phyloP scores from a whole-genome alignment of 75 land plant genomes.

The Sequoiadendron giganteum region DNA sequence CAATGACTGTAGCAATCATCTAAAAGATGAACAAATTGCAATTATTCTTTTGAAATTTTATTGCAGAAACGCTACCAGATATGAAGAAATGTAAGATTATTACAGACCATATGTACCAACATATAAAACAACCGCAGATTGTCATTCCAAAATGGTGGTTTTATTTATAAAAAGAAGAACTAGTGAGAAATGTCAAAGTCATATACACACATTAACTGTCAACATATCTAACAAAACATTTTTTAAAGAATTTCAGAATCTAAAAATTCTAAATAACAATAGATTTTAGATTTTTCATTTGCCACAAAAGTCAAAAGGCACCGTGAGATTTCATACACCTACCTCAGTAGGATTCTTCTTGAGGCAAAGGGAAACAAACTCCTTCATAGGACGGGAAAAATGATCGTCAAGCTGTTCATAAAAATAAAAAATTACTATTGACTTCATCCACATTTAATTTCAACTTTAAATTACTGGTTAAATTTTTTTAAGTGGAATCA shows the following conservation, averaged over 20 bases:
- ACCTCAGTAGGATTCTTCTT: conserved; percentile 94
- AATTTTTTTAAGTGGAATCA: background rate
- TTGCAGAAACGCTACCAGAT: background rate
- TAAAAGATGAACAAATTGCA: background rate
- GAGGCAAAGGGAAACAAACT: conserved; percentile 88
- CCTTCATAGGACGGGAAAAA: conserved; percentile 94
- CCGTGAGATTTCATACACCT: background rate
- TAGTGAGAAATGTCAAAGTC: background rate
- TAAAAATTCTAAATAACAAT: background rate
- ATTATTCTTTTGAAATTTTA: background rate
- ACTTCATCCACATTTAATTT: background rate
- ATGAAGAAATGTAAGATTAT: background rate
- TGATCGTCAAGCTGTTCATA: conserved; percentile 93
- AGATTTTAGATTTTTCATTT: background rate
- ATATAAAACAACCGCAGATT: background rate
- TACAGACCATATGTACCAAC: background rate
- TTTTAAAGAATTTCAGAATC: background rate
- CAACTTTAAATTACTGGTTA: background rate
- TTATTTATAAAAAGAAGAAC: background rate
- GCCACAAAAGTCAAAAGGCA: background rate
- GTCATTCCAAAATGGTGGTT: background rate
- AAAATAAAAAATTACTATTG: background rate
- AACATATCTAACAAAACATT: background rate
- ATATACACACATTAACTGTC: background rate
- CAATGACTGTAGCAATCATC: background rate